Percentiles rank a stretch among this genome's conserved stretches.
Conservation (phyloP, 257 asterid species). For the Penstemon davidsonii region DNA sequence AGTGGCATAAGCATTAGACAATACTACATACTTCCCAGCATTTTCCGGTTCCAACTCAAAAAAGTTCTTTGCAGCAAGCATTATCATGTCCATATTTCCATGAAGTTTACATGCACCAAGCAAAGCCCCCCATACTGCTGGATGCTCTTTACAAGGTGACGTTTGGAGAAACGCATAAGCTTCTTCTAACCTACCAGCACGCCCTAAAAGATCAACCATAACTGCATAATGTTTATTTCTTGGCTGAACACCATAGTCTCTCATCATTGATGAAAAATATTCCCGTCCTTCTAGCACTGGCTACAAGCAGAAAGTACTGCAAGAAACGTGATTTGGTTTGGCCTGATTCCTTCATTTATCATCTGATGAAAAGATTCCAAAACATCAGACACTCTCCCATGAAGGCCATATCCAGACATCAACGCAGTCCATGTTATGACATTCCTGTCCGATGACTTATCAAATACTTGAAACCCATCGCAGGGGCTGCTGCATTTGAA, state of each 20-base stretch:
- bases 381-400: constrained; percentile 73
- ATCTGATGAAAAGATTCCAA: constrained; percentile 62
- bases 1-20: constrained; percentile 84
- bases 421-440: constrained; percentile 88
- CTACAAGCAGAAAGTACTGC: constrained; percentile 90
- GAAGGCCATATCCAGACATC: constrained; percentile 83
- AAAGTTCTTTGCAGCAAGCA: constrained; percentile 76
- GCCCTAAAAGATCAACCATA: constrained; percentile 86
- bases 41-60: constrained; percentile 81
- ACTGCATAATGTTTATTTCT: constrained; percentile 77
- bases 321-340: constrained; percentile 85
- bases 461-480: constrained; percentile 68
- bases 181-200: constrained; percentile 82
- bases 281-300: constrained; percentile 75
- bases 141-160: constrained; percentile 72
- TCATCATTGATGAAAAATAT: constrained; percentile 68
- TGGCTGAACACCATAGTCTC: constrained; percentile 75
- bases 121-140: constrained; percentile 88
- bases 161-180: constrained; percentile 61
- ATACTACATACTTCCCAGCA: constrained; percentile 83
- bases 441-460: constrained; percentile 62
- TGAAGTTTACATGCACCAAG: constrained; percentile 83
- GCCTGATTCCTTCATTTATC: constrained; percentile 78
- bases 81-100: constrained; percentile 68
- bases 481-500: constrained; percentile 86